Evolutionary conservation across 2,329 filamentous ascomycete genomes (phyloP), one percentile per base, ranked within the genome.

Genomic region (Exserohilum turcica): DNA sequence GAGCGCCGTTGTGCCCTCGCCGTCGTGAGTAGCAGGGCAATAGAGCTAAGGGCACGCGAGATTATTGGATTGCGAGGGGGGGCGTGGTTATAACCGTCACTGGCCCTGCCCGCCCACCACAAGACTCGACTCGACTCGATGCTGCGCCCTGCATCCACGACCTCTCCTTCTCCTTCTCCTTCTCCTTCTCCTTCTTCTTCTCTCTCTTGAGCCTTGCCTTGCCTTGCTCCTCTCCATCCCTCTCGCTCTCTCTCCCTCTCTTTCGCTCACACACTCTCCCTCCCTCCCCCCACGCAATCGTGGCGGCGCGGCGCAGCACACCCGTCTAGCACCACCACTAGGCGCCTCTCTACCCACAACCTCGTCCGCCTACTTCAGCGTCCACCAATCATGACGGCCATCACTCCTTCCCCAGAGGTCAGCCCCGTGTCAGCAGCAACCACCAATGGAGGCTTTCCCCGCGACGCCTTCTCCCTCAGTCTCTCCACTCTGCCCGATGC

Each of bases 361-460:
- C 21, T 24, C 21, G 21, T 7, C 21, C 21, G 21, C 7, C 21
- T 24, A 24, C n/a, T n/a, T n/a, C n/a, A 7, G 58, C 49, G 62
- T 63, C 69, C 65, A 66, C 71, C 73, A 74, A 76, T 74, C 71
- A 76, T 76, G 73, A 68, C 70, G 18, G 65, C 56, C 48, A 66
- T 74, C 47, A 74, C 73, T 57, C 74, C 72, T 54, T 75, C 73
- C 63, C 72, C 74, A 73, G 73, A 76, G 57, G 68, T 74, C 69
- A 75, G 73, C 72, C 74, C 74, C 65, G 66, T 74, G 71, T 76
- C 73, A 73, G 73, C 73, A 64, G 71, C 71, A 49, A 73, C 71
- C 46, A 72, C 70, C 66, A 74, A 73, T 70, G 66, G 70, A 52
- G 70, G 65, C 16, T 74, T 73, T 44, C 69, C 70, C 57, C 67